phyloP scores from a whole-genome alignment of 2,329 filamentous ascomycete genomes.

The Fusarium keratoplasticum region DNA sequence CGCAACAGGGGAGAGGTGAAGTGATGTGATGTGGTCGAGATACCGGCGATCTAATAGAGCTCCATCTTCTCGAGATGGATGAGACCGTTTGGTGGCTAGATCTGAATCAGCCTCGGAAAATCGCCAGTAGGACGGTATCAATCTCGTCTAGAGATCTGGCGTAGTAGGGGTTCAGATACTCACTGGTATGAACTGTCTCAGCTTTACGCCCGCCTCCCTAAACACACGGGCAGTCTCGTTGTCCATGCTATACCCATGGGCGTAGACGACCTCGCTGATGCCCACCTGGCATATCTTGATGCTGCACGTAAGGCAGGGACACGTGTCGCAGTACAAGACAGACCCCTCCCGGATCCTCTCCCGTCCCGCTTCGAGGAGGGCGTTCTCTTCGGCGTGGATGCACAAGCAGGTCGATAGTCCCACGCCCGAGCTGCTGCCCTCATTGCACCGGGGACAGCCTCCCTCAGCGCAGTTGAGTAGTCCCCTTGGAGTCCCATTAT shows the following conservation, averaged over 20 bases:
- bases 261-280: conserved; percentile 95
- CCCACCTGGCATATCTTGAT: conserved; percentile 99
- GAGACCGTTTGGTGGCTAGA: conserved; percentile 71
- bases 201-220: conserved; percentile 80
- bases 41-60: conserved; percentile 46
- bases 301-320: conserved; percentile 95
- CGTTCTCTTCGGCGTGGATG: conserved; percentile 98
- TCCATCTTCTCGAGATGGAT: conserved; percentile 70
- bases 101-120: conserved; percentile 35
- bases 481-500: conserved; percentile 95
- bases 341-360: conserved; percentile 87
- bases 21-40: conserved; percentile 18
- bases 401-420: conserved; percentile 90
- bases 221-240: conserved; percentile 85
- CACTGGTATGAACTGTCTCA: conserved; percentile 90
- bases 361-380: conserved; percentile 90
- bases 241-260: conserved; percentile 95
- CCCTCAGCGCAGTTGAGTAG: conserved; percentile 92
- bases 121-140: background rate
- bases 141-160: conserved; percentile 17
- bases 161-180: conserved; percentile 50
- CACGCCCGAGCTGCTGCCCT: conserved; percentile 74
- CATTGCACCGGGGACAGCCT: conserved; percentile 90
- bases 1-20: conserved; percentile 18
- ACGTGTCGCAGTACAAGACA: conserved; percentile 94